Evolutionary conservation across 352 stramenopile species (phyloP).

Genomic region (Phytophthora lateralis): DNA sequence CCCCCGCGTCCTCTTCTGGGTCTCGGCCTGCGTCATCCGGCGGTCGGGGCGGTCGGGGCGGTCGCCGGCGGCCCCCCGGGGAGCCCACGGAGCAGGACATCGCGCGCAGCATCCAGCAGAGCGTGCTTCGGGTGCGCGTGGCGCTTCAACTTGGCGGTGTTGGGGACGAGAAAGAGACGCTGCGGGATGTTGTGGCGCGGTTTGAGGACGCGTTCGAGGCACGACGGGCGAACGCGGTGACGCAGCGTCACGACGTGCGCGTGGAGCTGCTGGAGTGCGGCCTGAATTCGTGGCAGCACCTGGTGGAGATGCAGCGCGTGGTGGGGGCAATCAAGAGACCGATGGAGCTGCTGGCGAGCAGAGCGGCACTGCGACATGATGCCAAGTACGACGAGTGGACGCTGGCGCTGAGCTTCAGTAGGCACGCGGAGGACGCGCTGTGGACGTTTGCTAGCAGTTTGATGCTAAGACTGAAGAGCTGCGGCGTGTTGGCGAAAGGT

Average conservation of each 20-base stretch:
- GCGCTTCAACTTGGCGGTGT: conserved; percentile 21
- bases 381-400: conserved; percentile 33
- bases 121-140: conserved; percentile 33
- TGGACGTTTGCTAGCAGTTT: conserved; percentile 53
- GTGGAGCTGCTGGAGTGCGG: conserved; percentile 56
- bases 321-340: conserved; percentile 40
- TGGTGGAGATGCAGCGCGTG: conserved; percentile 52
- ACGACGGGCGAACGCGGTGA: conserved; percentile 1
- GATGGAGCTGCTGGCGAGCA: conserved; percentile 15
- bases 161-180: background rate
- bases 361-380: conserved; percentile 30
- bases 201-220: conserved; percentile 20
- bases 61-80: conserved; percentile 12
- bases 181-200: conserved; percentile 5
- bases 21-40: conserved; percentile 8
- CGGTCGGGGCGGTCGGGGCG: conserved; percentile 1
- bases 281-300: conserved; percentile 50
- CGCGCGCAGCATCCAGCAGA: conserved; percentile 30
- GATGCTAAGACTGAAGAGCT: conserved; percentile 52
- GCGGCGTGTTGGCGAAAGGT: conserved; percentile 34
- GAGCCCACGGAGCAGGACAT: conserved; percentile 36
- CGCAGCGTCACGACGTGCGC: conserved; percentile 7
- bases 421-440: conserved; percentile 41
- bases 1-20: conserved; percentile 1
- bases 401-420: conserved; percentile 39